phyloP scores from a whole-genome alignment of 352 stramenopile genomes.

The Phytophthora pini region DNA sequence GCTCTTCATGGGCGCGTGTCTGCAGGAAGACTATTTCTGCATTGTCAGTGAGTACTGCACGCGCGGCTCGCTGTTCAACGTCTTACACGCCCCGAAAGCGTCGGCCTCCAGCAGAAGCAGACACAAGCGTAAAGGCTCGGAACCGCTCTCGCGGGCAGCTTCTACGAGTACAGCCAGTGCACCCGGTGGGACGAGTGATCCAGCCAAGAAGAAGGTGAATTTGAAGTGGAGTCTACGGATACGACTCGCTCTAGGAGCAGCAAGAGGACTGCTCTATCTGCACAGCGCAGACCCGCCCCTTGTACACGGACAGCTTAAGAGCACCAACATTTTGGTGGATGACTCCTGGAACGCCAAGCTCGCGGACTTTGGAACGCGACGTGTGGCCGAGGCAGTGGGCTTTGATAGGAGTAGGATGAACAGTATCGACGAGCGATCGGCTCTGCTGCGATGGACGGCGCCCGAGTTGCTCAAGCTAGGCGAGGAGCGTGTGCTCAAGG shows the following conservation, averaged over 20 bases:
- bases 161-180: slow-evolving; percentile 29
- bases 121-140: slow-evolving; percentile 38
- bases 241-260: slow-evolving; percentile 81
- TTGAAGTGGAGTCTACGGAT: slow-evolving; percentile 85
- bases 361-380: slow-evolving; percentile 84
- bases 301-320: slow-evolving; percentile 89
- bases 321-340: slow-evolving; percentile 89
- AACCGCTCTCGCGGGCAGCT: slow-evolving; percentile 20
- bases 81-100: slow-evolving; percentile 78
- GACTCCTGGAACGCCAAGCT: slow-evolving; percentile 92
- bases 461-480: slow-evolving; percentile 83
- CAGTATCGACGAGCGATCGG: slow-evolving; percentile 62
- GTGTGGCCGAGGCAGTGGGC: slow-evolving; percentile 80
- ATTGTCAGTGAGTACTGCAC: slow-evolving; percentile 97
- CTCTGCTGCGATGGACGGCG: slow-evolving; percentile 77
- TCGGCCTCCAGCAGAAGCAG: slow-evolving; percentile 33
- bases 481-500: slow-evolving; percentile 75
- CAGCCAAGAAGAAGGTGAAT: slow-evolving; percentile 61
- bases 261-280: slow-evolving; percentile 81
- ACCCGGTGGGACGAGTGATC: slow-evolving; percentile 17
- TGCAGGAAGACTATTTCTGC: slow-evolving; percentile 95
- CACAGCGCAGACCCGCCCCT: slow-evolving; percentile 86
- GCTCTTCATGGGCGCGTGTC: slow-evolving; percentile 98
- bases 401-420: slow-evolving; percentile 70
- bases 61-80: slow-evolving; percentile 95